These are phyloP conservation scores for Globisporangium takayamanum DNA, from an alignment of 352 stramenopile species.

Conservation along the genomic window DNA sequence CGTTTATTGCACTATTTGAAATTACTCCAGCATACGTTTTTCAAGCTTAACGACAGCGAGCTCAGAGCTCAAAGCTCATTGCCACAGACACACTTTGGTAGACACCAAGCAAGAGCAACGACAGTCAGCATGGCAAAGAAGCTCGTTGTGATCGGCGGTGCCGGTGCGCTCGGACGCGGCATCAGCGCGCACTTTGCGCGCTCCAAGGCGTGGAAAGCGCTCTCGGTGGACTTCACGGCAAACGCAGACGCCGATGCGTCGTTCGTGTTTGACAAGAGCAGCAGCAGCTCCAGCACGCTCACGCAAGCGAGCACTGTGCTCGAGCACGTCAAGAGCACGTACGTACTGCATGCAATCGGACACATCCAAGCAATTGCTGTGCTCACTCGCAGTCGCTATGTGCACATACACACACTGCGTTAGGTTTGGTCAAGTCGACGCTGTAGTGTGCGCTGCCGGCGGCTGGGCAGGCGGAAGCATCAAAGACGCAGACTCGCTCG, in stretches of 20 bases:
- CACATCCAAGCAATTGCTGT: too few relatives aligned
- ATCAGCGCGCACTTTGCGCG: slow-evolving; percentile 54
- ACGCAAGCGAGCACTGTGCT: slow-evolving; percentile 45
- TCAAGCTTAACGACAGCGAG: too few relatives aligned
- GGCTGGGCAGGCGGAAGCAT: slow-evolving; percentile 79
- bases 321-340: slow-evolving; percentile 45
- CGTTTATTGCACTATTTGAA: too few relatives aligned
- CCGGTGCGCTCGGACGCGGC: slow-evolving; percentile 64
- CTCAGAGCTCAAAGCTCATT: too few relatives aligned
- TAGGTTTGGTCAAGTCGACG: slow-evolving; percentile 57
- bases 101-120: neutral
- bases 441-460: slow-evolving; percentile 73
- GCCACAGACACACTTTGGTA: too few relatives aligned
- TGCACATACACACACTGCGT: neutral
- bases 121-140: slow-evolving; percentile 34
- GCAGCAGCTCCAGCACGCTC: slow-evolving; percentile 27
- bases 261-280: slow-evolving; percentile 37
- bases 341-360: neutral
- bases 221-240: slow-evolving; percentile 61
- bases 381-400: neutral
- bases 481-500: slow-evolving; percentile 50
- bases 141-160: slow-evolving; percentile 70
- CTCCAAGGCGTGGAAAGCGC: slow-evolving; percentile 48
- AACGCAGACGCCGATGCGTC: slow-evolving; percentile 47
- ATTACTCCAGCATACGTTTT: neutral